Base-by-base conservation (phyloP, 176 grass and related monocot species). In the Eragrostis nindensis region DNA sequence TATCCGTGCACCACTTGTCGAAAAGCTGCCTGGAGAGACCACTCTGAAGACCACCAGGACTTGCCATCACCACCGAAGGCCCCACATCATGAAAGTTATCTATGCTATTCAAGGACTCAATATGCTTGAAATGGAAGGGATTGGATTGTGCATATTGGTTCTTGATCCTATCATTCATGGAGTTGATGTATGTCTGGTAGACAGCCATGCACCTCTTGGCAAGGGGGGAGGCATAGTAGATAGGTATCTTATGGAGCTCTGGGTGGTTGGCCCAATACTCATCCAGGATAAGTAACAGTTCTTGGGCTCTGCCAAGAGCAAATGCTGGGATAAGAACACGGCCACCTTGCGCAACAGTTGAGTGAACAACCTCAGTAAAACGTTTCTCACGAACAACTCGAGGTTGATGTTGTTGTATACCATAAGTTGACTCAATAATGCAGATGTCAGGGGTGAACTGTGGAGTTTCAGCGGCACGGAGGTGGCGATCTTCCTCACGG, bases 151-250 rank as follows among this genome's bases (percentile, higher is more conserved):
- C 92, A 89, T 93, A 94, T 48, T 98, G 95, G 53, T 92, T 94
- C 41, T 88, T 73, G n/a, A 98, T 98, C 78, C 95, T 93, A 68
- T 98, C 92, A 73, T 98, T 98, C 95, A 98, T 98, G 53, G 95
- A 80, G 57, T 94, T 98, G 73, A 98, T 98, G 80, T 98, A 98
- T 24, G 95, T 98, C 86, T 98, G 92, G 47, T 98, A 98, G 2
- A 98, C 95, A 81, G 92, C 88, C 95, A 98, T 94, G 63, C 95
- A 98, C 50, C 89, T 92, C 82, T 98, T 98, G 12, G 95, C 95
- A 59, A 98, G 90, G 66, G 95, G 95, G 32, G 92, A 94, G 7
- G 95, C 95, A 67, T 98, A 98, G 74, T 93, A 98, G 77, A 98
- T 98, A 47, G 95, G 95, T 72, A 98, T 92, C 74, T 93, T 94